Conservation (phyloP, 768 basidiomycete species). For the Pleurotus tuoliensis region DNA sequence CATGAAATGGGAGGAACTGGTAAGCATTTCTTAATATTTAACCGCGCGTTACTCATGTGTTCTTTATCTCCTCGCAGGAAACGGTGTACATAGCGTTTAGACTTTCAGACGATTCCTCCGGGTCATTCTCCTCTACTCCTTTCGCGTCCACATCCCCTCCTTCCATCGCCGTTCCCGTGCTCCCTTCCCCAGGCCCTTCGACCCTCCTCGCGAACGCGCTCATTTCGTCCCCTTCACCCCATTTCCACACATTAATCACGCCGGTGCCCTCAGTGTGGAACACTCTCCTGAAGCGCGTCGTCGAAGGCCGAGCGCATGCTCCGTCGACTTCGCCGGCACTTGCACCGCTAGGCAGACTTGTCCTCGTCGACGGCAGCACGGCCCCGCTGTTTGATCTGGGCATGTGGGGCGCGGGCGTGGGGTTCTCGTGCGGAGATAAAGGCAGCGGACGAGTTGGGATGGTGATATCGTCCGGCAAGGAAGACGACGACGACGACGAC, state of each 20-base stretch:
- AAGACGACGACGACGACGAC: too few relatives aligned
- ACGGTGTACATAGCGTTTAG: slow-evolving; percentile 52
- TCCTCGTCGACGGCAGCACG: background rate
- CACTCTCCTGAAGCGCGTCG: slow-evolving; percentile 42
- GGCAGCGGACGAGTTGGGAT: too few relatives aligned
- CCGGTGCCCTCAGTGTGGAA: slow-evolving; percentile 60
- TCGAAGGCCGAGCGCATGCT: background rate
- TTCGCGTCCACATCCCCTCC: background rate
- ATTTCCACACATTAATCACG: slow-evolving; percentile 47
- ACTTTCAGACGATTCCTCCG: slow-evolving; percentile 41
- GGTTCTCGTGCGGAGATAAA: too few relatives aligned
- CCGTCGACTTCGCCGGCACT: too few relatives aligned
- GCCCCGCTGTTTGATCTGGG: background rate
- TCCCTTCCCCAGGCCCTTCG: slow-evolving; percentile 25
- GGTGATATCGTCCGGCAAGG: too few relatives aligned
- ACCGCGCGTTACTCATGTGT: background rate
- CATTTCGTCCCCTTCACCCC: slow-evolving; percentile 36
- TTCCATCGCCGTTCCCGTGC: slow-evolving; percentile 2
- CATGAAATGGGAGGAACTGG: slow-evolving; percentile 39
- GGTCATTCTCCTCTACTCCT: slow-evolving; percentile 10
- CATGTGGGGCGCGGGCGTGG: too few relatives aligned
- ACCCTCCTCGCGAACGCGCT: slow-evolving; percentile 29
- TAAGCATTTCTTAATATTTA: slow-evolving; percentile 26
- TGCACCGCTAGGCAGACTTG: background rate
- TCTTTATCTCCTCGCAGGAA: slow-evolving; percentile 33